Evolutionary conservation across 1,284 basidiomycete species (phyloP).

Genomic region (Ceraceosorus bombacis): DNA sequence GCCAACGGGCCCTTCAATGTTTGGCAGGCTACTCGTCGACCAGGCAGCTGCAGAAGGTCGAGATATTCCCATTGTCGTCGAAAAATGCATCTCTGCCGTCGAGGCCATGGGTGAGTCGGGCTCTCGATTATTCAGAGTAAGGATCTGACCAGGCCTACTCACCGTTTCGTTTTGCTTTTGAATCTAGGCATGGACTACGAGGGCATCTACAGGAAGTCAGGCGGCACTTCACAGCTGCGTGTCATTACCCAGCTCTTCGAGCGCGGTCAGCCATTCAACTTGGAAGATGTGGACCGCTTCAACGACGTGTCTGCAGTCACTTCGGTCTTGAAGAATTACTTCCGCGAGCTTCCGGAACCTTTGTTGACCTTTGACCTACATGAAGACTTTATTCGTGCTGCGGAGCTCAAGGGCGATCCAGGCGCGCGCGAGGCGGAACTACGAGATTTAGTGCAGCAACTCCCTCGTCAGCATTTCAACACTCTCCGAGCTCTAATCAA

Average conservation of each 20-base stretch:
- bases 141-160: neutral
- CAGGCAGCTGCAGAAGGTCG: conserved; percentile 69
- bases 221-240: conserved; percentile 84
- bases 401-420: conserved; percentile 16
- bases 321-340: conserved; percentile 92
- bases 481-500: conserved; percentile 75
- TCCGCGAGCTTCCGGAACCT: conserved; percentile 81
- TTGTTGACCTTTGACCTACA: conserved; percentile 84
- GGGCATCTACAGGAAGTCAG: conserved; percentile 94
- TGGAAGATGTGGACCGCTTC: conserved; percentile 77
- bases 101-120: conserved; percentile 57
- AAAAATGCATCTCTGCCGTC: conserved; percentile 89
- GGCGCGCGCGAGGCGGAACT: conserved; percentile 19
- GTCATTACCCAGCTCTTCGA: conserved; percentile 91
- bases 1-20: conserved; percentile 63
- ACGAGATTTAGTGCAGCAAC: conserved; percentile 63
- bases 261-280: conserved; percentile 80
- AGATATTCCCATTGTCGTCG: conserved; percentile 78
- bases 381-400: conserved; percentile 64
- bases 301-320: conserved; percentile 96
- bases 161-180: conserved; percentile 47
- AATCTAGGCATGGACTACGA: conserved; percentile 67
- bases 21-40: conserved; percentile 75
- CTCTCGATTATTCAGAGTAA: conserved; percentile 52
- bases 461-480: conserved; percentile 79